Conservation (phyloP, 139 green algal genomes). For the Ettlia oleoabundans region DNA sequence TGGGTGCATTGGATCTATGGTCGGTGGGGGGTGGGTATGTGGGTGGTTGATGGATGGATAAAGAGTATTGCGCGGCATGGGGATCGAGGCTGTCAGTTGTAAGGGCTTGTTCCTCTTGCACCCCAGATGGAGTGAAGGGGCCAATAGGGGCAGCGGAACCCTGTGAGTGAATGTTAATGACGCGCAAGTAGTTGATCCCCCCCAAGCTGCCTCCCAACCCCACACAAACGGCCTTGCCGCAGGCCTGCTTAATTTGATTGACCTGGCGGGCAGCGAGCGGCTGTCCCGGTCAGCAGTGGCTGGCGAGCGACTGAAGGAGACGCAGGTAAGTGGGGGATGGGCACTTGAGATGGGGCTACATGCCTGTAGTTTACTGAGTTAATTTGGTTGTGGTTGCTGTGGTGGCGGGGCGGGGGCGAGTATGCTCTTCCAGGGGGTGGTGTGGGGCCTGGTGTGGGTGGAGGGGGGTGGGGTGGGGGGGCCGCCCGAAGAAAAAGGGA, state of each 20-base stretch:
- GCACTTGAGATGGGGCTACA: neutral
- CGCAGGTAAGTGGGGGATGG: slow-evolving; percentile 51
- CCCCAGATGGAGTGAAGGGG: too few relatives aligned
- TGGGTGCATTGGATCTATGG: neutral
- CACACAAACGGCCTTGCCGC: neutral
- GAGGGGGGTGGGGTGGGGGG: too few relatives aligned
- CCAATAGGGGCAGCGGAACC: too few relatives aligned
- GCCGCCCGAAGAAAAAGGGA: neutral
- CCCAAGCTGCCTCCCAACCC: neutral
- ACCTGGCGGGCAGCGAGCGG: slow-evolving; percentile 91
- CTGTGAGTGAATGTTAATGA: too few relatives aligned
- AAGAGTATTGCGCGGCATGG: neutral
- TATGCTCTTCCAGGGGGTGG: too few relatives aligned
- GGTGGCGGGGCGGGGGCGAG: too few relatives aligned
- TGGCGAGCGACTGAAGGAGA: slow-evolving; percentile 87
- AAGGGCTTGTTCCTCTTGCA: too few relatives aligned
- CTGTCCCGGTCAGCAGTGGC: slow-evolving; percentile 73
- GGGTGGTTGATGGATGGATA: neutral
- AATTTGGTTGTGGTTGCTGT: neutral
- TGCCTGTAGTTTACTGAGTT: neutral
- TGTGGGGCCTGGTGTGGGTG: too few relatives aligned
- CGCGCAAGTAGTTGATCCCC: too few relatives aligned
- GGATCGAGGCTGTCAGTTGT: too few relatives aligned
- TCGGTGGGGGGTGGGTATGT: neutral
- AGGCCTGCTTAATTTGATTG: slow-evolving; percentile 89